Evolutionary conservation across 2,329 filamentous ascomycete species (phyloP).

Genomic region (Boeremia lycopersici): DNA sequence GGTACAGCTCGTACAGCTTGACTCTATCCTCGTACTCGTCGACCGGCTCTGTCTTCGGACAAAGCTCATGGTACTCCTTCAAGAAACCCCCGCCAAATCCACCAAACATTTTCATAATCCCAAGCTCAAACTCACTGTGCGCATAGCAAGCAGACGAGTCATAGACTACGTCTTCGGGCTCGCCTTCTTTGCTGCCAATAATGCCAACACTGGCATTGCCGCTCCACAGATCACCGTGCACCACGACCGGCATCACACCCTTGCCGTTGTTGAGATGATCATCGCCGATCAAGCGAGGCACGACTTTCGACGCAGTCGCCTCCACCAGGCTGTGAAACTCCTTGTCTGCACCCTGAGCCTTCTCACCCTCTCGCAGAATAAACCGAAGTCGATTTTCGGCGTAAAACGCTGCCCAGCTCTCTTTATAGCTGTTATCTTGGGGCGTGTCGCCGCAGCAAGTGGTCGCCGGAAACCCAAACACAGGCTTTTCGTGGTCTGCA

Average conservation of each 20-base stretch:
- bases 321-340: constrained; percentile 70
- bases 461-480: constrained; percentile 82
- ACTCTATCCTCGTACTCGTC: constrained; percentile 87
- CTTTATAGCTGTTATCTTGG: constrained; percentile 76
- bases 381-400: constrained; percentile 73
- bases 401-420: constrained; percentile 85
- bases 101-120: constrained; percentile 97
- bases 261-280: constrained; percentile 65
- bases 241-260: constrained; percentile 74
- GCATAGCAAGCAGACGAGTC: constrained; percentile 83
- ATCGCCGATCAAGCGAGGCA: constrained; percentile 77
- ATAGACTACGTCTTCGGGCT: constrained; percentile 80
- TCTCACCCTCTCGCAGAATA: constrained; percentile 64
- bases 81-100: constrained; percentile 77
- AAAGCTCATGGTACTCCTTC: constrained; percentile 75
- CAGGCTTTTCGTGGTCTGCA: constrained; percentile 61
- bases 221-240: constrained; percentile 94
- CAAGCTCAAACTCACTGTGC: constrained; percentile 87
- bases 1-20: constrained; percentile 84
- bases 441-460: constrained; percentile 87
- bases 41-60: constrained; percentile 79
- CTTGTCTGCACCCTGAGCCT: constrained; percentile 67
- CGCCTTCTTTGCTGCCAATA: constrained; percentile 60
- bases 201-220: constrained; percentile 76
- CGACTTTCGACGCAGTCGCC: constrained; percentile 65